phyloP scores from a whole-genome alignment of 768 basidiomycete genomes.

The Leucogyrophana mollusca region DNA sequence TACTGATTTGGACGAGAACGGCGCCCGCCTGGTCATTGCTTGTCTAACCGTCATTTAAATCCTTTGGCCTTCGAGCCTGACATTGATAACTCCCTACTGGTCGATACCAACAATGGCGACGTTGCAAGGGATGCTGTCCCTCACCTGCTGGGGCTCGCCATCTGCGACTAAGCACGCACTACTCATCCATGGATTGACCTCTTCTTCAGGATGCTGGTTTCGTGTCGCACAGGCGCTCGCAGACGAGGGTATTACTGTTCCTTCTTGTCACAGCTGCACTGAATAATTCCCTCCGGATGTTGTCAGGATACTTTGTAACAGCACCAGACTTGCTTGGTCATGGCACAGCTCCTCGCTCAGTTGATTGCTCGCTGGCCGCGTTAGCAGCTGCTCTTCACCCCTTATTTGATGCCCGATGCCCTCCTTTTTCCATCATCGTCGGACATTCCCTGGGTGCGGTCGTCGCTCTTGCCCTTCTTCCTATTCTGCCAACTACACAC shows the following conservation, averaged over 20 bases:
- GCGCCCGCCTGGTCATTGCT: too few relatives aligned
- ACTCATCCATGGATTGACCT: constrained; percentile 12
- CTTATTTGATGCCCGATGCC: constrained; percentile 1
- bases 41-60: too few relatives aligned
- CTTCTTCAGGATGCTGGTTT: constrained; percentile 7
- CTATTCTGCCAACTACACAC: constrained; percentile 9
- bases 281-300: too few relatives aligned
- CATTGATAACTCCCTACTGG: too few relatives aligned
- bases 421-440: constrained; percentile 12
- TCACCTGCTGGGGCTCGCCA: constrained; percentile 13
- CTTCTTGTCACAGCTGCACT: neutral
- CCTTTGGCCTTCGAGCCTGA: too few relatives aligned
- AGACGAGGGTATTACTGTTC: neutral
- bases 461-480: constrained; percentile 11
- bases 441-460: constrained; percentile 21
- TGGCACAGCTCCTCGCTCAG: neutral
- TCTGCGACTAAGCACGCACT: constrained; percentile 14
- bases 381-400: constrained; percentile 13
- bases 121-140: too few relatives aligned
- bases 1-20: too few relatives aligned
- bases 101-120: too few relatives aligned
- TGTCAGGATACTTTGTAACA: constrained; percentile 5
- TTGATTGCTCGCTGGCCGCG: constrained; percentile 2
- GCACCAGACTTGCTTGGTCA: constrained; percentile 7
- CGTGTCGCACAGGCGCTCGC: constrained; percentile 6